Evolutionary conservation across 1,284 basidiomycete genomes (phyloP).

Genomic region (Cerioporus squamosus): DNA sequence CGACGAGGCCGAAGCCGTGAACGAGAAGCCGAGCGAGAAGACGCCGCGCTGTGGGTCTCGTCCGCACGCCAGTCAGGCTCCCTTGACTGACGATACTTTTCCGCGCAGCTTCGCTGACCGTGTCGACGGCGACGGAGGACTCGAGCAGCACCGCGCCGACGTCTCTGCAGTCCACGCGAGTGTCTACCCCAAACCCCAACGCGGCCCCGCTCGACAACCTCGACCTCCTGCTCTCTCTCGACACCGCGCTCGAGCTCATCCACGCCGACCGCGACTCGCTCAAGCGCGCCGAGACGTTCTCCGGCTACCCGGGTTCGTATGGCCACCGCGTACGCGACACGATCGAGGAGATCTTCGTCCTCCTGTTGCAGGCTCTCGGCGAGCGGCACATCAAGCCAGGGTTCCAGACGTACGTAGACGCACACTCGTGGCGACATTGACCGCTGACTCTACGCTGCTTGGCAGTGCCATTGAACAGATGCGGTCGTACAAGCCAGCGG

Average conservation of each 20-base stretch:
- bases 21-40: constrained; percentile 33
- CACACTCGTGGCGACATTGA: neutral
- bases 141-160: constrained; percentile 16
- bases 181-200: constrained; percentile 22
- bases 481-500: constrained; percentile 85
- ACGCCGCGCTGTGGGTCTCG: constrained; percentile 20
- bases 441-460: neutral
- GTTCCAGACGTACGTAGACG: constrained; percentile 69
- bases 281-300: constrained; percentile 92
- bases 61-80: too few species aligned
- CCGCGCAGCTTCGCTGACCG: constrained; percentile 28
- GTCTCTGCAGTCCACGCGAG: constrained; percentile 26
- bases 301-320: constrained; percentile 82
- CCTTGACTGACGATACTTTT: neutral
- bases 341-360: constrained; percentile 91
- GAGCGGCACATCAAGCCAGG: constrained; percentile 87
- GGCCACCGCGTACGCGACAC: constrained; percentile 85
- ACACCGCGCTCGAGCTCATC: constrained; percentile 90
- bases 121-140: constrained; percentile 17
- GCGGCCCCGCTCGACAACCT: constrained; percentile 58
- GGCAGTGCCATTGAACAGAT: constrained; percentile 83
- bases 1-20: constrained; percentile 39
- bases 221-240: constrained; percentile 89
- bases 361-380: constrained; percentile 79
- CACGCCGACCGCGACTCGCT: constrained; percentile 90